phyloP scores from a whole-genome alignment of 2,329 filamentous ascomycete species.

The Cercospora citrullina region DNA sequence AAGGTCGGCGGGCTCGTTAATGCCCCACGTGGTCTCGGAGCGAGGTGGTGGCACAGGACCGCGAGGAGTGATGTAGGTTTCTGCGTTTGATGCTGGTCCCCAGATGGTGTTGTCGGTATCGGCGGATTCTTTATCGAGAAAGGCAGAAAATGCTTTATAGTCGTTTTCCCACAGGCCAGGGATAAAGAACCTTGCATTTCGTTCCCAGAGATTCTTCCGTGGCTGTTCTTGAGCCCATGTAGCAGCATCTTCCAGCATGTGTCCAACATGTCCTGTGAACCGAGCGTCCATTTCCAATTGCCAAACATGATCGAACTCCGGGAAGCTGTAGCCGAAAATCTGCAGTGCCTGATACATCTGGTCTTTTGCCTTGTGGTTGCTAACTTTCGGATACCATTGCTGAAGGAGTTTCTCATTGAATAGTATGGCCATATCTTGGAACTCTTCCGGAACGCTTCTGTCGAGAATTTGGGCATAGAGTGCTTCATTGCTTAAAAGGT shows the following conservation, averaged over 20 bases:
- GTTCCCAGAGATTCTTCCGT: conserved; percentile 68
- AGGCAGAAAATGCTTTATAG: conserved; percentile 7
- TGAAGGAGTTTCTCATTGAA: conserved; percentile 90
- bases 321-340: conserved; percentile 48
- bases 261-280: conserved; percentile 67
- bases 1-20: conserved; percentile 70
- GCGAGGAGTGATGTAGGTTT: conserved; percentile 34
- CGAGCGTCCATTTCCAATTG: conserved; percentile 86
- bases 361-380: conserved; percentile 70
- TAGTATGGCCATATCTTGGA: conserved; percentile 80
- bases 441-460: conserved; percentile 67
- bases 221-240: conserved; percentile 64
- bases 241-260: conserved; percentile 45
- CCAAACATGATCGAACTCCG: conserved; percentile 59
- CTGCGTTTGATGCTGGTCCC: conserved; percentile 61
- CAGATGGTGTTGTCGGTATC: conserved; percentile 56
- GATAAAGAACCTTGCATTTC: conserved; percentile 69
- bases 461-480: conserved; percentile 53
- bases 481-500: conserved; percentile 69
- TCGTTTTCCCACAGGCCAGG: conserved; percentile 57
- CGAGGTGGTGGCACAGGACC: conserved; percentile 57
- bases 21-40: conserved; percentile 70
- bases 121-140: conserved; percentile 56
- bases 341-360: conserved; percentile 67
- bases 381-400: conserved; percentile 64